Evolutionary conservation across 768 basidiomycete species (phyloP).

Genomic region (Strobilomyces dryophilus): DNA sequence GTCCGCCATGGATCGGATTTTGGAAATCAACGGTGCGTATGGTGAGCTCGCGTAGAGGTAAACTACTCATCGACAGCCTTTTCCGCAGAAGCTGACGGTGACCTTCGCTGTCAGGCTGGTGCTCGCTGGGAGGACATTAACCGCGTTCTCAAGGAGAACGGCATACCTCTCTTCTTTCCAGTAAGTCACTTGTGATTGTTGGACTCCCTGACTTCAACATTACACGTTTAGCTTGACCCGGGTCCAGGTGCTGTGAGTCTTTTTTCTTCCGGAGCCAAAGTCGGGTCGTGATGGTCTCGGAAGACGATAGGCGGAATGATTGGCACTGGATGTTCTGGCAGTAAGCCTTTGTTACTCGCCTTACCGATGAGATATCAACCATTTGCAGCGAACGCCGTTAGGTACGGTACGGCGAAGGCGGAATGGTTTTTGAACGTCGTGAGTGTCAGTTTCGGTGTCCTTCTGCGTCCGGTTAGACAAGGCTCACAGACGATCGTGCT

Average conservation of each 20-base stretch:
- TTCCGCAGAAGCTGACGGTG: constrained; percentile 59
- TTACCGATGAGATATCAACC: not conserved
- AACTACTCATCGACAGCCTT: not conserved
- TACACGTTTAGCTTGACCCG: constrained; percentile 55
- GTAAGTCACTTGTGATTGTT: constrained; percentile 36
- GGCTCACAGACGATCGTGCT: constrained; percentile 72
- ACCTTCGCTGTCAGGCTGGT: constrained; percentile 75
- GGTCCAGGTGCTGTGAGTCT: constrained; percentile 61
- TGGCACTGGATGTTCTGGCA: constrained; percentile 82
- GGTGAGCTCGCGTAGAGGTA: constrained; percentile 1
- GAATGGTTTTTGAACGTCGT: constrained; percentile 87
- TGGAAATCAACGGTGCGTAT: constrained; percentile 50
- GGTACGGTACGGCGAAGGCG: constrained; percentile 83
- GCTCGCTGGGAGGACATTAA: constrained; percentile 80
- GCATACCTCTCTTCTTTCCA: constrained; percentile 83
- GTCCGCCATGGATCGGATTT: constrained; percentile 61
- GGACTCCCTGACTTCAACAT: not conserved
- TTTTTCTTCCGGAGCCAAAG: not conserved
- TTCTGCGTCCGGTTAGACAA: not conserved
- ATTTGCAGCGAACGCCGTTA: constrained; percentile 64
- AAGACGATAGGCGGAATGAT: constrained; percentile 89
- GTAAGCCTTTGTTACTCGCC: constrained; percentile 38
- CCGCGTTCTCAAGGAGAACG: constrained; percentile 56
- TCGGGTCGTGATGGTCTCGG: constrained; percentile 9
- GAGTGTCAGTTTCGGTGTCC: constrained; percentile 22